Percentiles rank a stretch among this genome's conserved stretches.
Evolutionary conservation across 805 yeast genomes (phyloP).

Genomic region (Groenewaldozyma salmanticensis): DNA sequence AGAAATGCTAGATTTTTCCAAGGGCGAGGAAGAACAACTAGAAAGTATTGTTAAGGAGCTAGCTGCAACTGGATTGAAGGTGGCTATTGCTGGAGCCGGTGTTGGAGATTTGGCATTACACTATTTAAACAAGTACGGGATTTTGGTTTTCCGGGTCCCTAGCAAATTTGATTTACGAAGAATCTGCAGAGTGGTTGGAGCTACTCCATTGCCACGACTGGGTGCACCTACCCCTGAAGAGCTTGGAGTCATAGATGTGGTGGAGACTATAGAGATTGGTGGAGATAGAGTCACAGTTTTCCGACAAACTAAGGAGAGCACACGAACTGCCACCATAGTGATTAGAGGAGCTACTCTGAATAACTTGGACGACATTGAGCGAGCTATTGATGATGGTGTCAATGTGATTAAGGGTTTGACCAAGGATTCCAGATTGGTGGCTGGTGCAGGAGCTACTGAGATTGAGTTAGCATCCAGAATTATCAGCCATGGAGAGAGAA

Average conservation of each 20-base stretch:
- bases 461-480: conserved; percentile 74
- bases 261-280: conserved; percentile 90
- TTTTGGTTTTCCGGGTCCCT: conserved; percentile 80
- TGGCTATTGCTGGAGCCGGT: conserved; percentile 89
- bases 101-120: conserved; percentile 91
- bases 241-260: conserved; percentile 77
- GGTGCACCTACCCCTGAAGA: conserved; percentile 96
- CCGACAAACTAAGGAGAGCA: conserved; percentile 52
- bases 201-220: conserved; percentile 86
- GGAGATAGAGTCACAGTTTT: conserved; percentile 95
- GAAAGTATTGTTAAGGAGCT: conserved; percentile 79
- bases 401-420: conserved; percentile 82
- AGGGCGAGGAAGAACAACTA: conserved; percentile 92
- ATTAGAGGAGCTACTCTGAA: conserved; percentile 95
- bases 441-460: conserved; percentile 97
- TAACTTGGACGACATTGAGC: conserved; percentile 85
- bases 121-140: conserved; percentile 77
- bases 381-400: conserved; percentile 97
- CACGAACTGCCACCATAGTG: conserved; percentile 86
- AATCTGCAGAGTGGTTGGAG: conserved; percentile 92
- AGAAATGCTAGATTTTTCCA: conserved; percentile 92
- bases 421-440: conserved; percentile 69
- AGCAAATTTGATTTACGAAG: conserved; percentile 92
- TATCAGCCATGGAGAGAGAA: conserved; percentile 79
- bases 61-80: conserved; percentile 73